Evolutionary conservation across 257 asterid genomes (phyloP), one percentile per base, ranked within the genome.

Genomic region (Fraxinus anomala): DNA sequence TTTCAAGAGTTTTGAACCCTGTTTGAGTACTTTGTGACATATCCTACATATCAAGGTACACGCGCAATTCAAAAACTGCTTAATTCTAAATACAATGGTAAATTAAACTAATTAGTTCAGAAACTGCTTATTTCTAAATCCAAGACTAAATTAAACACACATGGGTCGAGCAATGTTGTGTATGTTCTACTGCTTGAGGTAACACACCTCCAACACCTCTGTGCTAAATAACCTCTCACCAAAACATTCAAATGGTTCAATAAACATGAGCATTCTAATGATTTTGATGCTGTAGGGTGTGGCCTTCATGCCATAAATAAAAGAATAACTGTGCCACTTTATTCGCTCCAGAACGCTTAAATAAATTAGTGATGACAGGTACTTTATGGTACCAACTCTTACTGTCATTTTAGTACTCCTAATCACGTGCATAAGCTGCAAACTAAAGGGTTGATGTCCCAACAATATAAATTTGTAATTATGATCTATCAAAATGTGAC

Each of bases 1-100:
- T 91, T 65, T 93, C 96, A 74, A 91, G 91, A 36, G 97, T 92
- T 54, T 81, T 87, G 89, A 84, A 92, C 33, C 86, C 84, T 76
- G 97, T 80, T 80, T 82, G 79, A 54, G 99, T 93, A 42, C 92
- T 85, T 26, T 93, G 89, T 40, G 66, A 72, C 91, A 84, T 87
- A 83, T 92, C 90, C 99, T 96, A 90, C 92, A 86, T 82, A 49
- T 77, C 73, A 80, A 44, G 72, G 44, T 73, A 83, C 17, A 11
- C 51, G 16, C 4, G 1, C 51, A 42, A 42, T 42, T 42, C 51
- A 42, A 14, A 42, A 12, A 2, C 5, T 42, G 4, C 51, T 42
- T 42, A 42, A 13, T 42, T 42, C 51, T 42, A 12, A 13, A 42
- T 12, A 17, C 16, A 2, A 13, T 13, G 51, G 51, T 12, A 42